phyloP scores from a whole-genome alignment of 2,329 filamentous ascomycete species.

The Nakataea oryzae region DNA sequence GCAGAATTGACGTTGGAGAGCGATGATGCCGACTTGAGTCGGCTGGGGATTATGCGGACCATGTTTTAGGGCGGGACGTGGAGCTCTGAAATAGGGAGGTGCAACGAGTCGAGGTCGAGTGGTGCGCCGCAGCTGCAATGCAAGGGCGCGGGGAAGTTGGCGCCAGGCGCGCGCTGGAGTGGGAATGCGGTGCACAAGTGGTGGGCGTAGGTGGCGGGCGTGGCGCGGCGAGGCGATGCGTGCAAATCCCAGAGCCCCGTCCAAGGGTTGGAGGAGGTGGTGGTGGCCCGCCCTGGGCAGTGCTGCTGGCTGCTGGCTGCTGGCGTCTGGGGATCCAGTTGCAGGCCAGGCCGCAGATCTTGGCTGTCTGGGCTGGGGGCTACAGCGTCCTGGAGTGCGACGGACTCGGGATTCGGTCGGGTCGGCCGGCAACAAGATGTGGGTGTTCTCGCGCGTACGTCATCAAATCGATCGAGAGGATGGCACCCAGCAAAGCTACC shows the following conservation, averaged over 20 bases:
- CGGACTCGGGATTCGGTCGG: background rate
- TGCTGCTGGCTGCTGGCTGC: background rate
- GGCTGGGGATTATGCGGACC: conserved; percentile 47
- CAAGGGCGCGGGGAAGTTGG: background rate
- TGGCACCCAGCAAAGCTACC: background rate
- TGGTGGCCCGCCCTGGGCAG: background rate
- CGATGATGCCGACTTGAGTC: conserved; percentile 34
- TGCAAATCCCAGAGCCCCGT: background rate
- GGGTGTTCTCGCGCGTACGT: background rate
- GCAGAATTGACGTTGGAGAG: conserved; percentile 27
- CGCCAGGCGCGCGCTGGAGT: background rate
- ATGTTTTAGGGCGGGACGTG: conserved; percentile 22
- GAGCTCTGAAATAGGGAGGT: background rate
- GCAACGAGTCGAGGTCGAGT: background rate
- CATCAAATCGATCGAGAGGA: background rate
- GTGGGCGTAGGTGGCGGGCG: background rate
- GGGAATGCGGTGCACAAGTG: background rate
- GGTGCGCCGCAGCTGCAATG: background rate
- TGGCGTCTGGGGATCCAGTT: background rate
- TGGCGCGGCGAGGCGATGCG: background rate
- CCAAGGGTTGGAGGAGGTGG: background rate
- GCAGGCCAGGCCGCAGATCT: background rate
- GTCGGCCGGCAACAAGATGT: background rate
- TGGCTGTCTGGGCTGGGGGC: background rate
- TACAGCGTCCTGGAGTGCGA: background rate